Conservation (phyloP, 768 basidiomycete genomes). For the Cyclocybe aegerita region DNA sequence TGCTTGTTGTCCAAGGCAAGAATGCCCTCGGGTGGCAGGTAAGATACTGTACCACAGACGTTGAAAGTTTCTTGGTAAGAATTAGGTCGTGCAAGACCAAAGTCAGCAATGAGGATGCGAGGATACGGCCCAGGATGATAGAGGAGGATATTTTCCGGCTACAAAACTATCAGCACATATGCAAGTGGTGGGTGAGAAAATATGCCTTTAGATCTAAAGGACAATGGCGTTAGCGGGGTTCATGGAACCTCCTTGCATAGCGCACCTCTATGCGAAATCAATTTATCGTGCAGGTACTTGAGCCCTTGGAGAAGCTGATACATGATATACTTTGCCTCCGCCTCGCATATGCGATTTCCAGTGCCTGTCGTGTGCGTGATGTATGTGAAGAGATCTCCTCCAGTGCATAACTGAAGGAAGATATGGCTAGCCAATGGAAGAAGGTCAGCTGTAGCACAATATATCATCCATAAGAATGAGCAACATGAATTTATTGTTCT, state of each 20-base stretch:
- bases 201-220: constrained; percentile 61
- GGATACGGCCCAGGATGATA: constrained; percentile 82
- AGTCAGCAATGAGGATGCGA: constrained; percentile 82
- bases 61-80: constrained; percentile 82
- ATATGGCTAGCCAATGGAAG: constrained; percentile 53
- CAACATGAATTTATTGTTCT: constrained; percentile 59
- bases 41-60: constrained; percentile 86
- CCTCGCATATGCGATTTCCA: constrained; percentile 60
- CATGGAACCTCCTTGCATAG: background rate
- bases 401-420: constrained; percentile 83
- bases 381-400: constrained; percentile 87
- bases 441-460: background rate
- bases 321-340: constrained; percentile 83
- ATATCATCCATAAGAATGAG: constrained; percentile 11
- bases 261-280: constrained; percentile 79
- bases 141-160: constrained; percentile 86
- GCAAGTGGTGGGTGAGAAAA: background rate
- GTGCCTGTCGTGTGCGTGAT: constrained; percentile 60
- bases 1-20: constrained; percentile 75
- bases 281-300: constrained; percentile 65
- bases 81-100: constrained; percentile 78
- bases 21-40: constrained; percentile 84
- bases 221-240: background rate
- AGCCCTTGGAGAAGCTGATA: constrained; percentile 76
- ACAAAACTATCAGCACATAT: background rate